Conservation (phyloP, 306 rosid species). For the Cicer judaicum region DNA sequence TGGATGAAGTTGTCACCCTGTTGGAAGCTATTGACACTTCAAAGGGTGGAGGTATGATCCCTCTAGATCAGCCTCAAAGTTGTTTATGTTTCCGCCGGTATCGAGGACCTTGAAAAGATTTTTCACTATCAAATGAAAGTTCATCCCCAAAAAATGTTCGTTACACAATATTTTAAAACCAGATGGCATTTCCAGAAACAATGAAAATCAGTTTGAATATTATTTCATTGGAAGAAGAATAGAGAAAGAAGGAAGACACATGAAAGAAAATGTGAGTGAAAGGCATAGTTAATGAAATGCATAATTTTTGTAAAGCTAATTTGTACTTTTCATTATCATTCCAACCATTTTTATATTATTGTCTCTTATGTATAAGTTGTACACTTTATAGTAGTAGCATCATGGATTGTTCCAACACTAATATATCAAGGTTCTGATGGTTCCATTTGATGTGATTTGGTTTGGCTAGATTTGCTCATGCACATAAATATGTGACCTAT, state of each 20-base stretch:
- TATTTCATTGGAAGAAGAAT: slow-evolving; percentile 49
- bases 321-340: slow-evolving; percentile 45
- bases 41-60: slow-evolving; percentile 99
- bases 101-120: slow-evolving; percentile 81
- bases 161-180: slow-evolving; percentile 35
- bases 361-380: slow-evolving; percentile 42
- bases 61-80: slow-evolving; percentile 81
- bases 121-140: slow-evolving; percentile 39
- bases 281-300: slow-evolving; percentile 57
- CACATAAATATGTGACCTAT: slow-evolving; percentile 20
- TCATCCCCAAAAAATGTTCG: slow-evolving; percentile 14
- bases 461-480: slow-evolving; percentile 33
- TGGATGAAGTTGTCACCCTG: slow-evolving; percentile 93
- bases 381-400: slow-evolving; percentile 46
- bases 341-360: slow-evolving; percentile 48
- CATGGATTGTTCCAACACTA: slow-evolving; percentile 46
- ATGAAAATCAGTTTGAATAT: slow-evolving; percentile 55
- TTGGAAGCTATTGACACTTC: slow-evolving; percentile 93
- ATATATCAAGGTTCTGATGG: slow-evolving; percentile 44
- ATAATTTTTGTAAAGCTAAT: slow-evolving; percentile 70
- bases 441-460: slow-evolving; percentile 45
- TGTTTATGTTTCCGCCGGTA: slow-evolving; percentile 84
- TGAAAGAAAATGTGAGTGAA: slow-evolving; percentile 36
- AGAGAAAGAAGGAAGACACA: slow-evolving; percentile 50
- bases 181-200: no score